Base-by-base conservation (phyloP, 2,329 filamentous ascomycete species). In the Ceratocystis colombiana region DNA sequence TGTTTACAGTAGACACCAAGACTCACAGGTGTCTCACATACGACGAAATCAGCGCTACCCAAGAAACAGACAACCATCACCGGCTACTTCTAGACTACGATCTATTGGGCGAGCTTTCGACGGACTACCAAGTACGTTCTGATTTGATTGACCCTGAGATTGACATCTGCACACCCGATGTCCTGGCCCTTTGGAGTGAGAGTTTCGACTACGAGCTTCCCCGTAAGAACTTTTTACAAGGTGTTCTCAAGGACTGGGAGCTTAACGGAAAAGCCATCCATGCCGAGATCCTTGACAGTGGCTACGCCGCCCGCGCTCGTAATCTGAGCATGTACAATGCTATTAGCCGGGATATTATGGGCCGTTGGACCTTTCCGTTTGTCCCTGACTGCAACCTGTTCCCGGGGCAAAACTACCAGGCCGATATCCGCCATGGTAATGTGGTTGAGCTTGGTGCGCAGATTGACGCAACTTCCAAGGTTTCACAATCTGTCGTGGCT, bases 221-320 rank as follows among this genome's bases (percentile, higher is more conserved):
- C 1, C 84, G 92, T 65, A 88, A 87, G 71, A 90, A 96, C 72
- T 96, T 96, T 72, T 77, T 99, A 45, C 89, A 92, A 73, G 92
- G 92, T 68, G 91, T 97, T 1, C 78, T 99, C 65, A 96, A 96
- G 77, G 94, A 99, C 74, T 96, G 90, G 78, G 94, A 99, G 74
- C 80, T 97, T 66, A 97, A 97, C 74, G 92, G 92, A 68, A 96
- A 97, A 78, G 91, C 90, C n/a, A 90, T 99, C 64, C 91, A 96
- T 74, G 88, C 90, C 1, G 88, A 97, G 71, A 87, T 97, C 69
- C 79, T 95, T 57, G 83, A 85, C 45, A 84, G 91, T 64, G 85
- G 90, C 68, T 99, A 97, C 73, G 89, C 90, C 1, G 91, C 92
- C 1, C 82, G 94, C 69, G 92, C 90, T 12, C 87, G 84, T 73